A percentile compares a stretch with the other conserved stretches of the same genome.
Conservation (phyloP, 2,329 filamentous ascomycete species). For the Fusarium goolgardi region DNA sequence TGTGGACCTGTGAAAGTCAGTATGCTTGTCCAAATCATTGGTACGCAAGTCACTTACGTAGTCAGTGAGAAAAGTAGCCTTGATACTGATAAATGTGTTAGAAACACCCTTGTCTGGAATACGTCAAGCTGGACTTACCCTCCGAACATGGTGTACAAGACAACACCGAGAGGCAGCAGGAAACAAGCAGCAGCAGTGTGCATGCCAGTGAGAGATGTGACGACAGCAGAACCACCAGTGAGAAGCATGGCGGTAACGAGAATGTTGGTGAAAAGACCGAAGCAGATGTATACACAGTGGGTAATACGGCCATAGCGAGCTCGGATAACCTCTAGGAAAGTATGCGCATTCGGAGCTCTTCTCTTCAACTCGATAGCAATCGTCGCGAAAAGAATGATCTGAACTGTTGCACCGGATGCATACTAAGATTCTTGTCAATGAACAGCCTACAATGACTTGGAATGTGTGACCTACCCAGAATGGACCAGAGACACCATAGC, state of each 20-base stretch:
- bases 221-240: slow-evolving; percentile 77
- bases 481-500: slow-evolving; percentile 74
- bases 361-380: slow-evolving; percentile 91
- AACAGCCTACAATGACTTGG: background rate
- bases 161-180: slow-evolving; percentile 80
- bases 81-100: slow-evolving; percentile 65
- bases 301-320: slow-evolving; percentile 77
- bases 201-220: slow-evolving; percentile 57
- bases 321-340: slow-evolving; percentile 83
- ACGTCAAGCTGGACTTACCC: slow-evolving; percentile 48
- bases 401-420: slow-evolving; percentile 76
- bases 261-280: slow-evolving; percentile 86
- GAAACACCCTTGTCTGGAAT: rapidly evolving
- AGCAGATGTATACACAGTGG: slow-evolving; percentile 83
- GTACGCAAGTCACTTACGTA: slow-evolving; percentile 62
- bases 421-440: slow-evolving; percentile 51
- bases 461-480: slow-evolving; percentile 55
- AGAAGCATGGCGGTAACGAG: slow-evolving; percentile 90
- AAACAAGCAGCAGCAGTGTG: slow-evolving; percentile 83
- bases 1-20: slow-evolving; percentile 62
- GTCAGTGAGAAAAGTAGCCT: slow-evolving; percentile 87
- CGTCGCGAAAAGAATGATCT: slow-evolving; percentile 90
- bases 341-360: slow-evolving; percentile 87
- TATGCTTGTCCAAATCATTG: too few species aligned
- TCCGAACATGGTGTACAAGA: slow-evolving; percentile 75